Evolutionary conservation across 257 asterid genomes (phyloP).

Genomic region (Primulina huaijiensis): DNA sequence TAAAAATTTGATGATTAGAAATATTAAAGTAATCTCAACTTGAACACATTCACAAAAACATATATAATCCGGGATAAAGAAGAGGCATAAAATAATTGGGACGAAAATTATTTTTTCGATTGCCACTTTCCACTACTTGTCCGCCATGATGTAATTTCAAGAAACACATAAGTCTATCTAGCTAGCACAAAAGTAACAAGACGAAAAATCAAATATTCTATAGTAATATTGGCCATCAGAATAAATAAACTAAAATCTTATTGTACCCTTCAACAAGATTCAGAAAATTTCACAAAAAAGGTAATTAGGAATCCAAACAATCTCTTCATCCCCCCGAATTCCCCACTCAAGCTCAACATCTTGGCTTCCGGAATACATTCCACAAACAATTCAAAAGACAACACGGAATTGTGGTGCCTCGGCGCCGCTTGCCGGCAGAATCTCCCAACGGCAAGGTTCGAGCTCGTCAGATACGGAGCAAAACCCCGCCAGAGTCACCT

Average conservation of each 20-base stretch:
- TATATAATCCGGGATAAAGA: not conserved
- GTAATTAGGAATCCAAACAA: not conserved
- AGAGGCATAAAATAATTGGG: not conserved
- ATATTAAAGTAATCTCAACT: not conserved
- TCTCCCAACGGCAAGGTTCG: conserved; percentile 93
- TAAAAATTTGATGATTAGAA: too few species aligned
- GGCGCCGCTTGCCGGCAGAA: conserved; percentile 65
- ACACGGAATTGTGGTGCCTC: conserved; percentile 89
- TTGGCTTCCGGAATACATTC: not conserved
- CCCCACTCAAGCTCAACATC: not conserved
- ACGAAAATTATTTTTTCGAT: too few species aligned
- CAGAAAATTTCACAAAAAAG: conserved; percentile 9
- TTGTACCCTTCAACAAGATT: not conserved
- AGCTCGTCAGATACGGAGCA: conserved; percentile 84
- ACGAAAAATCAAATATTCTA: not conserved
- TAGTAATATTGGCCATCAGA: not conserved
- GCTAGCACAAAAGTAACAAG: not conserved
- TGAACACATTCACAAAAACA: not conserved
- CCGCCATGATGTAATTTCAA: not conserved
- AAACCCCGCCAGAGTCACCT: conserved; percentile 76
- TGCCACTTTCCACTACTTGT: too few species aligned
- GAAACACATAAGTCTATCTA: not conserved
- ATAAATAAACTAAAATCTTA: not conserved
- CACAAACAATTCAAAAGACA: conserved; percentile 44
- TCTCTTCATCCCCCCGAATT: not conserved